These are phyloP conservation scores for Kodamaea restingae DNA, from an alignment of 805 yeast species.

Conservation along the genomic window DNA sequence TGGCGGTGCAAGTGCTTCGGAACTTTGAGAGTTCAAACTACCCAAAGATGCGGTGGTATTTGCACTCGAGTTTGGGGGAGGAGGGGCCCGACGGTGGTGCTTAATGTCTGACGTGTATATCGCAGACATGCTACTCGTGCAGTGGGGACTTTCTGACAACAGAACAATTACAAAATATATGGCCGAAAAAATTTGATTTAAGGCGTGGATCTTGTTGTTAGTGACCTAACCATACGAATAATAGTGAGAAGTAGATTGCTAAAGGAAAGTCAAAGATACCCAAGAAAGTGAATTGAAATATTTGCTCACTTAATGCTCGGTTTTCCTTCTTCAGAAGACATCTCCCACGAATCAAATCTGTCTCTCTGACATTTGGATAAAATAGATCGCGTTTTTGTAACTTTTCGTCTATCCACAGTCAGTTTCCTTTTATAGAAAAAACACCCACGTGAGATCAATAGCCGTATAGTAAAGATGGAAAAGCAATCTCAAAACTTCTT, in stretches of 20 bases:
- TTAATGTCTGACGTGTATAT: constrained; percentile 40
- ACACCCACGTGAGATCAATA: not conserved
- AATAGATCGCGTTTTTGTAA: constrained; percentile 3
- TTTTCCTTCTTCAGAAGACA: too few relatives aligned
- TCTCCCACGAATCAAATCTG: too few relatives aligned
- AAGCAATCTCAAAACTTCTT: too few relatives aligned
- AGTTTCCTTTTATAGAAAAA: constrained; percentile 3
- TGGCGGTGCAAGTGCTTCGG: constrained; percentile 1
- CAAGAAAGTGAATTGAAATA: too few relatives aligned
- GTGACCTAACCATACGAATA: not conserved
- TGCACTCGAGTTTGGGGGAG: constrained; percentile 29
- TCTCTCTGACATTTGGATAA: not conserved
- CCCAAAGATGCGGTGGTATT: constrained; percentile 5
- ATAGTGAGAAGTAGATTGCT: too few relatives aligned
- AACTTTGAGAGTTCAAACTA: not conserved
- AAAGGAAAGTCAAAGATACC: too few relatives aligned
- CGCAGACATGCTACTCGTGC: constrained; percentile 23
- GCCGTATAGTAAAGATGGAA: not conserved
- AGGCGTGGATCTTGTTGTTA: not conserved
- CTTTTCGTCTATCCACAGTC: constrained; percentile 1
- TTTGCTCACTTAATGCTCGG: too few relatives aligned
- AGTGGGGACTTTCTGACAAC: constrained; percentile 1
- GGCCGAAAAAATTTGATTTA: constrained; percentile 1
- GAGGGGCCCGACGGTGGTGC: constrained; percentile 42
- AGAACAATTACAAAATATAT: constrained; percentile 1